Evolutionary conservation across 495 filamentous ascomycete genomes (phyloP).

Genomic region (Neurospora discreta): DNA sequence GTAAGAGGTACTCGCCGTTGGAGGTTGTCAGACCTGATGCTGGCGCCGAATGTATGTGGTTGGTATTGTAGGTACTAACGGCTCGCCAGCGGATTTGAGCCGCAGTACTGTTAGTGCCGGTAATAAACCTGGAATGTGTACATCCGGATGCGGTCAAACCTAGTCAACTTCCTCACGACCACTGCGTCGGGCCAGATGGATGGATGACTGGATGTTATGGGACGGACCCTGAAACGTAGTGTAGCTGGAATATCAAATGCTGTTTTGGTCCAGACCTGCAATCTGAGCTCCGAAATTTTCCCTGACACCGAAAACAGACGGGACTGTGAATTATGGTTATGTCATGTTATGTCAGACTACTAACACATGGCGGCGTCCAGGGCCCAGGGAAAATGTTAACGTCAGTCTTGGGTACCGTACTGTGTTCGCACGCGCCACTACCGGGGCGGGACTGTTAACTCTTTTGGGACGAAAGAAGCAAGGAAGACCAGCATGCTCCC

Average conservation of each 20-base stretch:
- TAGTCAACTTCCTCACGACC: not conserved
- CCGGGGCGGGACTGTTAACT: not conserved
- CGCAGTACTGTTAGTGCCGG: not conserved
- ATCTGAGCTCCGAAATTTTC: not conserved
- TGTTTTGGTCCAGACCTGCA: too few species aligned
- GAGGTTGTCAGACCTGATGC: not conserved
- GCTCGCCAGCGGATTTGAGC: not conserved
- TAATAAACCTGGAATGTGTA: not conserved
- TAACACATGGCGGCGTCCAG: not conserved
- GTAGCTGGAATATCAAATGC: too few species aligned
- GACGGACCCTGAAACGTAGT: not conserved
- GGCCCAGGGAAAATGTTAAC: not conserved
- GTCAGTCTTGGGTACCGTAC: not conserved
- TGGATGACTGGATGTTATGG: not conserved
- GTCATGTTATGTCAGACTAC: too few species aligned
- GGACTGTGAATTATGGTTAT: not conserved
- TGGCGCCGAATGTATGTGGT: not conserved
- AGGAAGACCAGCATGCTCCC: not conserved
- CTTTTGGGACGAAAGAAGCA: not conserved
- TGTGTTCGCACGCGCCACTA: not conserved
- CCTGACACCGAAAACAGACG: not conserved
- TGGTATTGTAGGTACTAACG: not conserved
- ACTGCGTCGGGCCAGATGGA: not conserved
- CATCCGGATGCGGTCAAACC: not conserved
- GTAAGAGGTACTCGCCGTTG: not conserved